A percentile compares a stretch with the other conserved stretches of the same genome.
These are phyloP conservation scores for Crithidia acanthocephali DNA, from an alignment of 208 protist genomes.

Conservation along the genomic window DNA sequence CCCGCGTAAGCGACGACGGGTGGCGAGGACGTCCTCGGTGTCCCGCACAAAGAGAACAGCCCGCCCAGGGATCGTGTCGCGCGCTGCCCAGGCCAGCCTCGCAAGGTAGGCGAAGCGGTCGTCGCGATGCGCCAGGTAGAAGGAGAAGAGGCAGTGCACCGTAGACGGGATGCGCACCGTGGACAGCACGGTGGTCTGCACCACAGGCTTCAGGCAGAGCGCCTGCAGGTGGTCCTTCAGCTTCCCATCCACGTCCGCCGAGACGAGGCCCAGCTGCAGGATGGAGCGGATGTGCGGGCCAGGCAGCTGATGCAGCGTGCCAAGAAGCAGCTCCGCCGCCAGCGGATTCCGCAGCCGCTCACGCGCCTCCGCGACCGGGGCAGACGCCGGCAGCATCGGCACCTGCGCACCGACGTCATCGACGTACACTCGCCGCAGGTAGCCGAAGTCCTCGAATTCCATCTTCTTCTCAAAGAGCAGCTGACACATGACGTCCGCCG, in stretches of 20 bases:
- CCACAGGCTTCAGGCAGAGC: slow-evolving; percentile 76
- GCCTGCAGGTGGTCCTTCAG: slow-evolving; percentile 79
- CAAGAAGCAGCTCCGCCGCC: slow-evolving; percentile 77
- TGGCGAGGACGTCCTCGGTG: slow-evolving; percentile 57
- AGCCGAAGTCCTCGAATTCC: slow-evolving; percentile 85
- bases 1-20: slow-evolving; percentile 56
- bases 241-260: slow-evolving; percentile 62
- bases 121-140: slow-evolving; percentile 43
- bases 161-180: slow-evolving; percentile 72
- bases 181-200: slow-evolving; percentile 76
- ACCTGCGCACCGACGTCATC: slow-evolving; percentile 82
- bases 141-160: slow-evolving; percentile 86
- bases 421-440: slow-evolving; percentile 83
- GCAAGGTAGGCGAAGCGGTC: slow-evolving; percentile 54
- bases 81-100: slow-evolving; percentile 67
- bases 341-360: slow-evolving; percentile 79
- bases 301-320: slow-evolving; percentile 83
- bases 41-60: slow-evolving; percentile 70
- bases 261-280: slow-evolving; percentile 82
- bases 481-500: slow-evolving; percentile 79
- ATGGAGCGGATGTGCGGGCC: slow-evolving; percentile 86
- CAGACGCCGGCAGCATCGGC: slow-evolving; percentile 55
- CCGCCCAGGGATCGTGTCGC: slow-evolving; percentile 70
- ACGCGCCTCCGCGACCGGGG: slow-evolving; percentile 44
- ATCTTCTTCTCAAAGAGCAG: slow-evolving; percentile 89